Base-by-base conservation (phyloP, 2,329 filamentous ascomycete genomes). In the Aspergillus eucalypticola region DNA sequence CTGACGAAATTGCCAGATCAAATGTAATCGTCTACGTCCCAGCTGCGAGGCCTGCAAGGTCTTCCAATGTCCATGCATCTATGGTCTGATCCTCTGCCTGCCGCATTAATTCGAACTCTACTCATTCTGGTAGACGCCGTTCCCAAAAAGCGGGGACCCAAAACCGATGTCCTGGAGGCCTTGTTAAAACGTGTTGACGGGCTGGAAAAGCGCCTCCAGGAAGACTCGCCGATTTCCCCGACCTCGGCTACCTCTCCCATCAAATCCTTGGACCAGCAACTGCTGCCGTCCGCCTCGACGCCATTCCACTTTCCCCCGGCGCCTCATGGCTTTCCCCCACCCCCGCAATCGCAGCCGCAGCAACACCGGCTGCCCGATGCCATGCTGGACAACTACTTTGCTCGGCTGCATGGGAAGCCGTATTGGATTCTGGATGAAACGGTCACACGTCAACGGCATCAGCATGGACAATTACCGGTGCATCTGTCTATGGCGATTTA, bases 31-130 rank as follows among this genome's bases (percentile, higher is more conserved):
- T 59, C 80, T 93, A 65, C 87, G 90, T 51, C 92, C 92, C 38
- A 89, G 90, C 49, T 96, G 92, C 71, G 92, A 96, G 75, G 91
- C 92, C 59, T 96, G 92, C 71, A 90, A 92, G 75, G 89, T 95
- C 59, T 96, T 96, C 70, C 90, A 94, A 71, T 94, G 90, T 73
- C 86, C 90, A 32, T 96, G 92, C 78, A 84, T 96, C 61, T 96
- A 96, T 76, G 92, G 92, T 96, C 82, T 66, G 60, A 13, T 35
- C 11, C 32, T 44, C 56, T 25, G 17, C 23, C 56, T 54, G 29
- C 8, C 23, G 35, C 21, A 38, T 21, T 23, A 17, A 15, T 17
- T n/a, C 32, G 11, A 35, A 44, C 38, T 29, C 5, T 51, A 29
- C 50, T n/a, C 44, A 38, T 41, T 6, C 17, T 35, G 35, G 32